These are phyloP conservation scores for Penicillium sp. DNA, from an alignment of 2,329 filamentous ascomycete species.

Conservation along the genomic window DNA sequence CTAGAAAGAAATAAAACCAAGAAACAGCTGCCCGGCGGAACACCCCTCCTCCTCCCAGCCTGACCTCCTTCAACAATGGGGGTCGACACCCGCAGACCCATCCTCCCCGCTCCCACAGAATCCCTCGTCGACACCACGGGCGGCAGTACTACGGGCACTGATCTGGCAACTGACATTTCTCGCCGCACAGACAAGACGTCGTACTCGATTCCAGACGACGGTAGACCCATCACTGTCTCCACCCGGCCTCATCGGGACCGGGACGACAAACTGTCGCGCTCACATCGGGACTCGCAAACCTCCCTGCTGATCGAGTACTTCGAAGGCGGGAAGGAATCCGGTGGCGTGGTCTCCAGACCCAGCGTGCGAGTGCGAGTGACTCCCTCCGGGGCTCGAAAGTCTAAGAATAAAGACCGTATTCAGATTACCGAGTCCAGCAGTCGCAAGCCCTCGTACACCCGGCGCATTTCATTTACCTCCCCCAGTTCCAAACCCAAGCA, in stretches of 20 bases:
- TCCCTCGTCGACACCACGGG: constrained; percentile 51
- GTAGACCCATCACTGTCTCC: constrained; percentile 85
- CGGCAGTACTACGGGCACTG: constrained; percentile 49
- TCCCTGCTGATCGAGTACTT: constrained; percentile 95
- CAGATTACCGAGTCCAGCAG: constrained; percentile 82
- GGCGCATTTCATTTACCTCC: constrained; percentile 65
- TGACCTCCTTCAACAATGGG: constrained; percentile 47
- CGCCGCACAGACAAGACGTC: constrained; percentile 55
- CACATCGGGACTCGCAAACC: constrained; percentile 72
- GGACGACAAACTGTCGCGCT: constrained; percentile 60
- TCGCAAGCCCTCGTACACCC: constrained; percentile 70
- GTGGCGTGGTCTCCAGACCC: constrained; percentile 66
- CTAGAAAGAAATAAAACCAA: constrained; percentile 1
- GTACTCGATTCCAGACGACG: constrained; percentile 57
- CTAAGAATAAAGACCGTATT: constrained; percentile 70
- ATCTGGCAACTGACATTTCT: constrained; percentile 55
- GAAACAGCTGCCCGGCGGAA: neutral
- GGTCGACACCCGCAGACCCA: constrained; percentile 53
- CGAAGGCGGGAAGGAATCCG: constrained; percentile 70
- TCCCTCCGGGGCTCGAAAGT: constrained; percentile 67
- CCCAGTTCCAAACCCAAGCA: constrained; percentile 44
- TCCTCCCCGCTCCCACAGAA: constrained; percentile 55
- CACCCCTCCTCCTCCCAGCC: constrained; percentile 10
- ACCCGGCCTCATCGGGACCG: constrained; percentile 63
- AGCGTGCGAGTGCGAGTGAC: constrained; percentile 82